phyloP scores from a whole-genome alignment of 371 early-diverging fungal genomes.

The Synchytrium microbalum region DNA sequence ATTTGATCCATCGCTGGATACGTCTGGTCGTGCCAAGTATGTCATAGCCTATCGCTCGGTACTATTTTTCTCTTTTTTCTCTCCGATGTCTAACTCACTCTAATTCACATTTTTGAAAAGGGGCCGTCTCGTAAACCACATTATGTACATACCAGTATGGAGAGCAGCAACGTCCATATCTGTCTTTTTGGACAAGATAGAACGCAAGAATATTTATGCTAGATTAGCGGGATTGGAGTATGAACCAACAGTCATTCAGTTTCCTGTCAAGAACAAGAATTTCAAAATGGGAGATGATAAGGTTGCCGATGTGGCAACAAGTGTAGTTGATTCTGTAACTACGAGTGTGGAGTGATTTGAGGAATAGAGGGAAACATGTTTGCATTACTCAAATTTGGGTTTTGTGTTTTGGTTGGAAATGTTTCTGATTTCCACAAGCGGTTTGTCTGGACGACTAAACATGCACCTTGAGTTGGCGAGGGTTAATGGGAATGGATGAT shows the following conservation, averaged over 20 bases:
- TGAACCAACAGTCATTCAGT: neutral
- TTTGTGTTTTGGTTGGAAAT: no score
- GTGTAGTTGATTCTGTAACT: neutral
- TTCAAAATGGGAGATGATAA: neutral
- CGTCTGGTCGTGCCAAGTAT: slow-evolving; percentile 11
- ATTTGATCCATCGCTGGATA: slow-evolving; percentile 43
- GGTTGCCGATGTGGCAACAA: neutral
- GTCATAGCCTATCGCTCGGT: slow-evolving; percentile 30
- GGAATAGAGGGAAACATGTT: no score
- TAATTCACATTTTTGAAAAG: slow-evolving; percentile 20
- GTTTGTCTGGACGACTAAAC: no score
- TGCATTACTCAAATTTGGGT: no score
- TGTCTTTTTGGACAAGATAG: slow-evolving; percentile 65
- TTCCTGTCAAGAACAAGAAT: neutral
- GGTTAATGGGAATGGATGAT: slow-evolving; percentile 34
- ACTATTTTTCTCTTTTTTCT: slow-evolving; percentile 4
- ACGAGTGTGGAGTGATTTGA: no score
- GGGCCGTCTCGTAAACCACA: slow-evolving; percentile 26
- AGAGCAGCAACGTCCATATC: slow-evolving; percentile 61
- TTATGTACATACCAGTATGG: slow-evolving; percentile 63
- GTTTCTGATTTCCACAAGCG: no score
- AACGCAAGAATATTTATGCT: slow-evolving; percentile 31
- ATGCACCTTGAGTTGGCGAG: slow-evolving; percentile 31
- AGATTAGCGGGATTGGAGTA: slow-evolving; percentile 28
- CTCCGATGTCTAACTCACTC: slow-evolving; percentile 1